Conservation (phyloP, 331 rosid genomes). For the Cydonia oblonga region DNA sequence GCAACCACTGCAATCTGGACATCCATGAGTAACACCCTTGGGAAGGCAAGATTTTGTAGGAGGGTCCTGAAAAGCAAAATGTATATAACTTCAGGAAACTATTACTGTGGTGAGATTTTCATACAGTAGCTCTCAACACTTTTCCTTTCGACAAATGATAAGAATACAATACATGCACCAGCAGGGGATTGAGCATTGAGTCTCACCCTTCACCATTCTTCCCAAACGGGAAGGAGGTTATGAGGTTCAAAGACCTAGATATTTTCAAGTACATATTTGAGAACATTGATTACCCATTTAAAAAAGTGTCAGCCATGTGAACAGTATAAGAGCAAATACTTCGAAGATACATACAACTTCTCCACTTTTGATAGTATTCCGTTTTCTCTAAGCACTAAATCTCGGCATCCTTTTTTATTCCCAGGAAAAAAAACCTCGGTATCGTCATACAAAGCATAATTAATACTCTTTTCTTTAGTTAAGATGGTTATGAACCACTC, state of each 20-base stretch:
- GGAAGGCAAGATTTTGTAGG: slow-evolving; percentile 33
- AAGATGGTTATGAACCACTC: background rate
- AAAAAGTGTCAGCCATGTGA: background rate
- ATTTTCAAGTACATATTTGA: background rate
- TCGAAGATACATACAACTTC: background rate
- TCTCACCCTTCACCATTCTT: background rate
- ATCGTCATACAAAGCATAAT: background rate
- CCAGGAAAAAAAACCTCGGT: background rate
- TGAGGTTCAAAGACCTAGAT: background rate
- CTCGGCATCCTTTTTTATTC: background rate
- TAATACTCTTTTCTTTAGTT: background rate
- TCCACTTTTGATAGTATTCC: background rate
- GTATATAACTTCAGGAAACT: background rate
- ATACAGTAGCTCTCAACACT: background rate
- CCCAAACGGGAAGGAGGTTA: background rate
- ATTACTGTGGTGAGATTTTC: background rate
- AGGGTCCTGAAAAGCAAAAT: slow-evolving; percentile 29
- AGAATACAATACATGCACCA: background rate
- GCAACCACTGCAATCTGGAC: slow-evolving; percentile 52
- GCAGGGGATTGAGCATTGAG: background rate
- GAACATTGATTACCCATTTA: background rate
- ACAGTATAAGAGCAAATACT: background rate
- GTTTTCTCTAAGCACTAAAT: background rate
- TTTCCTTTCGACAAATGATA: background rate
- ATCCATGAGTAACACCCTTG: slow-evolving; percentile 50